phyloP scores from a whole-genome alignment of 768 basidiomycete species.

The Cyclocybe cylindracea region DNA sequence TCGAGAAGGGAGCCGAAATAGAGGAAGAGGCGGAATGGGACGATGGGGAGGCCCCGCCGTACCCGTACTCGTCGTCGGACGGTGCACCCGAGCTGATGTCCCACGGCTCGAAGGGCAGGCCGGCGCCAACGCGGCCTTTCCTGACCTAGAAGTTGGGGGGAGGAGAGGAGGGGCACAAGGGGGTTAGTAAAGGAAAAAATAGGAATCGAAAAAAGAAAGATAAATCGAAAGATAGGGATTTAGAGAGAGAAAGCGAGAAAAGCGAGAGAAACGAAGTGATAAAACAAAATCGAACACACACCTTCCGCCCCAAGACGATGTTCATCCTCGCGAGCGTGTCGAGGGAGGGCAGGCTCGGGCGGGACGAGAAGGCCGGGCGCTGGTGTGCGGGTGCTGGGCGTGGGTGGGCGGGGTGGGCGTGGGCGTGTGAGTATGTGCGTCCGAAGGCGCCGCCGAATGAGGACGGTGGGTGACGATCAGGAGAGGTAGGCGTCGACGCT shows the following conservation, averaged over 20 bases:
- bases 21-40: slow-evolving; percentile 17
- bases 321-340: slow-evolving; percentile 51
- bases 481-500: not conserved
- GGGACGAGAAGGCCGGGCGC: slow-evolving; percentile 47
- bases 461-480: no score
- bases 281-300: no score
- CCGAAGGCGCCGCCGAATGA: slow-evolving; percentile 2
- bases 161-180: no score
- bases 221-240: no score
- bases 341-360: slow-evolving; percentile 54
- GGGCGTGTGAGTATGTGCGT: slow-evolving; percentile 22
- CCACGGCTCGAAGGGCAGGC: slow-evolving; percentile 58
- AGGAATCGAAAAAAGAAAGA: no score
- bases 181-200: no score
- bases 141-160: slow-evolving; percentile 51
- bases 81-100: slow-evolving; percentile 22
- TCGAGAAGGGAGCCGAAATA: slow-evolving; percentile 9
- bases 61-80: slow-evolving; percentile 21
- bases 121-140: slow-evolving; percentile 52
- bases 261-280: slow-evolving; percentile 1
- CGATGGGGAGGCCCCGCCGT: not conserved
- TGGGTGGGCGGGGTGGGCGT: slow-evolving; percentile 44
- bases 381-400: slow-evolving; percentile 50
- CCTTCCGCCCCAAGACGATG: slow-evolving; percentile 47
- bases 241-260: no score